Percentiles rank a stretch among this genome's conserved stretches.
These are phyloP conservation scores for Talaromyces trachyspermus DNA, from an alignment of 495 filamentous ascomycete species.

Conservation along the genomic window DNA sequence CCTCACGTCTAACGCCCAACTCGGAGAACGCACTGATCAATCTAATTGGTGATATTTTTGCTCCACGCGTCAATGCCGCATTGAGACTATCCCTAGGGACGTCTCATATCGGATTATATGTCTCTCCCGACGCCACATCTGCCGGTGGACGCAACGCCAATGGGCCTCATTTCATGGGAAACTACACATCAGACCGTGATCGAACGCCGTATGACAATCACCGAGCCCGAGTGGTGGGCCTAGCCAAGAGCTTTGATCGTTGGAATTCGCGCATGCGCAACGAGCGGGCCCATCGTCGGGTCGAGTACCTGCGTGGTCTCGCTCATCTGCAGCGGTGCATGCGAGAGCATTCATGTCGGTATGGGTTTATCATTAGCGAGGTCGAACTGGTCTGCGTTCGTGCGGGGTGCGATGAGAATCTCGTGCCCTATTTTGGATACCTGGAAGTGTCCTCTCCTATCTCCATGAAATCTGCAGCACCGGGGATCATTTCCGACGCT, in stretches of 20 bases:
- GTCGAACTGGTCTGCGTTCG: slow-evolving; percentile 90
- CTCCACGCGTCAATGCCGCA: slow-evolving; percentile 71
- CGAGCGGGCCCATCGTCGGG: slow-evolving; percentile 67
- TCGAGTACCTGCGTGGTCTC: slow-evolving; percentile 78
- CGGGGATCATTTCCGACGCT: no score
- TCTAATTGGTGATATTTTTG: slow-evolving; percentile 63
- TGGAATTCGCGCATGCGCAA: slow-evolving; percentile 93
- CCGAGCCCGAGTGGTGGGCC: slow-evolving; percentile 74
- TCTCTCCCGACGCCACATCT: slow-evolving; percentile 45
- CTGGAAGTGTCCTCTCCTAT: slow-evolving; percentile 67
- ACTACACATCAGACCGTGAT: slow-evolving; percentile 65
- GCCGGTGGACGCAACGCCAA: slow-evolving; percentile 44
- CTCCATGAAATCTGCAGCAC: slow-evolving; percentile 29
- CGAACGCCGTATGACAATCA: slow-evolving; percentile 63
- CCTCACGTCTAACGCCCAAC: slow-evolving; percentile 56
- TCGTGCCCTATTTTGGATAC: slow-evolving; percentile 73
- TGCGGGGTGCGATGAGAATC: slow-evolving; percentile 58
- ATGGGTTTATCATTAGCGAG: slow-evolving; percentile 91
- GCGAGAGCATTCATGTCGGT: slow-evolving; percentile 86
- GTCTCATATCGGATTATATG: slow-evolving; percentile 50
- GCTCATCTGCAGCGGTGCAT: slow-evolving; percentile 79
- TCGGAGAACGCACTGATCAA: slow-evolving; percentile 63
- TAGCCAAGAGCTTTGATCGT: slow-evolving; percentile 80
- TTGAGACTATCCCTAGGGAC: slow-evolving; percentile 60
- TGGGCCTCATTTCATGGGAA: slow-evolving; percentile 57